Base-by-base conservation (phyloP, 1,284 basidiomycete genomes). In the Cutaneotrichosporon mucoides region DNA sequence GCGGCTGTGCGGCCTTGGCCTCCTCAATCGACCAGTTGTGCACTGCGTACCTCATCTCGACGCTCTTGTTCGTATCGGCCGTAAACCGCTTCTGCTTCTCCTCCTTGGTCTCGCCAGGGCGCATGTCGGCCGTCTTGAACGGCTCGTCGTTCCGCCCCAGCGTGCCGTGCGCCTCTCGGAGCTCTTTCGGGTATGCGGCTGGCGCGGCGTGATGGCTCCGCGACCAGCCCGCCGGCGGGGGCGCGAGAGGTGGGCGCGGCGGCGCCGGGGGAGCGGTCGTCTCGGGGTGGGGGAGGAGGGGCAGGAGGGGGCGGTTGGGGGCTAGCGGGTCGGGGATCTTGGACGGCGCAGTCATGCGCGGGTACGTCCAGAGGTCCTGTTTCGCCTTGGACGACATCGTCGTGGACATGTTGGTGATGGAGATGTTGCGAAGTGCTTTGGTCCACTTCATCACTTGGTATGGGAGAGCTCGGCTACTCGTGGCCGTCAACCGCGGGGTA, bases 181-280 rank as follows among this genome's bases (percentile, higher is more conserved):
- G 55, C 37, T 51, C 53, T 12, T 88, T 82, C 4, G 88, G 84
- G 68, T 84, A 84, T 2, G 87, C 85, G 6, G 87, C 85, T 0
- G 88, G 88, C 33, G 89, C 75, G 46, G 90, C 72, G 68, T 92
- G 90, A 0, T 87, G 86, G 1, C 83, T 83, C 8, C 82, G 67
- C 13, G 66, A 73, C 70, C 81, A 86, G 9, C 70, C 67, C 58
- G 9, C 66, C 61, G 43, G 73, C 63, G 48, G 76, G 66, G 55
- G 76, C 62, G 41, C 68, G 13, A 55, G 75, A 2, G 38, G 47
- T 11, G 55, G 54, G 68, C 54, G 63, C 38, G 51, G 58, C 1
- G 59, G 62, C 6, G 33, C n/a, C 6, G 54, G 43, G 1, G 57
- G 59, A 1, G 59, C 57, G 1, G 10, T 13, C n/a, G n/a, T 42